Conservation (phyloP, 805 yeast species). For the Maudiozyma pseudohumilis region DNA sequence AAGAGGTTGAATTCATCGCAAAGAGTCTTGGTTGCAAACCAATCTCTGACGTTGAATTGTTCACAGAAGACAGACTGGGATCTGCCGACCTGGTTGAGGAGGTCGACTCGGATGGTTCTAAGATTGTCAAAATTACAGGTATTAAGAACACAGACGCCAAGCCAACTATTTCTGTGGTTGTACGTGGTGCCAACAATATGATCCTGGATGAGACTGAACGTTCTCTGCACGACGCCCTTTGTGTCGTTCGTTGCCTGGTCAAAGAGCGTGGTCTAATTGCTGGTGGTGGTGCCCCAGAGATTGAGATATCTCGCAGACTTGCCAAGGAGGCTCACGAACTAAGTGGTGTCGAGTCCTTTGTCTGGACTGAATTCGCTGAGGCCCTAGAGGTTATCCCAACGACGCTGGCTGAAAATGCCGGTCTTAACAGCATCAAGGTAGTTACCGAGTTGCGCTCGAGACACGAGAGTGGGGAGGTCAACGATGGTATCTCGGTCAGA, state of each 20-base stretch:
- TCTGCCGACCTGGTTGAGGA: constrained; percentile 89
- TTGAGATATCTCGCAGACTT: constrained; percentile 72
- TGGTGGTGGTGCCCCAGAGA: constrained; percentile 98
- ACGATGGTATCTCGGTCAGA: constrained; percentile 94
- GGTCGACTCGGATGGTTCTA: constrained; percentile 79
- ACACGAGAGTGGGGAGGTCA: constrained; percentile 82
- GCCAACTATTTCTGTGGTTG: constrained; percentile 74
- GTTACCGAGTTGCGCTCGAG: constrained; percentile 85
- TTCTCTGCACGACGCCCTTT: constrained; percentile 92
- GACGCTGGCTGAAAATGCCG: constrained; percentile 91
- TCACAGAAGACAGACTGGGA: constrained; percentile 88
- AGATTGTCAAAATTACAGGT: constrained; percentile 79
- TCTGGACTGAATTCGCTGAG: constrained; percentile 84
- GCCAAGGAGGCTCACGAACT: constrained; percentile 60
- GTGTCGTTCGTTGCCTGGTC: constrained; percentile 86
- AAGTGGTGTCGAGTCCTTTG: constrained; percentile 81
- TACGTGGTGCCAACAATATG: constrained; percentile 89
- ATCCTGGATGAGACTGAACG: constrained; percentile 94
- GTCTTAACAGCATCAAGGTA: constrained; percentile 80
- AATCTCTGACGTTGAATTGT: constrained; percentile 88
- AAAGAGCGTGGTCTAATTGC: constrained; percentile 86
- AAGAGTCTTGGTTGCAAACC: constrained; percentile 87
- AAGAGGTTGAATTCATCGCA: constrained; percentile 84
- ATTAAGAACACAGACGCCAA: constrained; percentile 36
- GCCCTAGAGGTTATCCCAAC: constrained; percentile 91